Evolutionary conservation across 1,284 basidiomycete species (phyloP).

Genomic region (Cutaneotrichosporon dermatis): DNA sequence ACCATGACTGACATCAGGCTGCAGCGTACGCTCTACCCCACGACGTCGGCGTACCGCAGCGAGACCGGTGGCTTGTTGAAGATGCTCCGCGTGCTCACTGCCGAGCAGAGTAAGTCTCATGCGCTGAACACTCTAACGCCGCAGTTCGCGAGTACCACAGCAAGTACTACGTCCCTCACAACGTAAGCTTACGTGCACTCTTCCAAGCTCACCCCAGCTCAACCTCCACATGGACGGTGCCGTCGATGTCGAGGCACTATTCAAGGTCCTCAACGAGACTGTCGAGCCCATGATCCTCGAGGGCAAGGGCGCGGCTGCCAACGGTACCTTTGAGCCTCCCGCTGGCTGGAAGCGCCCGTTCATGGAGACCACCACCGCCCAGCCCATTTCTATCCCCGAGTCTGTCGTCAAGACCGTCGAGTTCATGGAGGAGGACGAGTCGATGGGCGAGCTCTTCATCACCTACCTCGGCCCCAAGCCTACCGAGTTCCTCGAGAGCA

Average conservation of each 20-base stretch:
- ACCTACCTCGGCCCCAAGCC: conserved; percentile 74
- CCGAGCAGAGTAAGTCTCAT: conserved; percentile 74
- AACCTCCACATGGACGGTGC: conserved; percentile 55
- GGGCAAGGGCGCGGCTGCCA: conserved; percentile 1
- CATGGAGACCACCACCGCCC: conserved; percentile 74
- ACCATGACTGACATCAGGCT: conserved; percentile 52
- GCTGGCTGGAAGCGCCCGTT: conserved; percentile 90
- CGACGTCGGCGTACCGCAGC: conserved; percentile 82
- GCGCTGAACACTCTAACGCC: neutral
- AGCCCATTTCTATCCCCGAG: conserved; percentile 57
- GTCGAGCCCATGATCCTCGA: conserved; percentile 73
- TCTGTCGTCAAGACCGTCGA: conserved; percentile 63
- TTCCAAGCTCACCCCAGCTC: conserved; percentile 27
- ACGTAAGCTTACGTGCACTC: too few relatives aligned
- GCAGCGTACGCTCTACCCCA: conserved; percentile 74
- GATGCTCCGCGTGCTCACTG: conserved; percentile 76
- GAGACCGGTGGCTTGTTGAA: conserved; percentile 97
- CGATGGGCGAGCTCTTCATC: conserved; percentile 79
- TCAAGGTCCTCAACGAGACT: conserved; percentile 71
- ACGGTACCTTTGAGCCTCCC: conserved; percentile 49
- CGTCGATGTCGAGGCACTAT: conserved; percentile 49
- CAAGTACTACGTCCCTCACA: conserved; percentile 91
- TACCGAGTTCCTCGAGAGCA: conserved; percentile 68
- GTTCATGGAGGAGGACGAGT: conserved; percentile 98
- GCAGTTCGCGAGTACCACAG: conserved; percentile 84